Base-by-base conservation (phyloP, 2,329 filamentous ascomycete species). In the Camptophora hylomeconis region DNA sequence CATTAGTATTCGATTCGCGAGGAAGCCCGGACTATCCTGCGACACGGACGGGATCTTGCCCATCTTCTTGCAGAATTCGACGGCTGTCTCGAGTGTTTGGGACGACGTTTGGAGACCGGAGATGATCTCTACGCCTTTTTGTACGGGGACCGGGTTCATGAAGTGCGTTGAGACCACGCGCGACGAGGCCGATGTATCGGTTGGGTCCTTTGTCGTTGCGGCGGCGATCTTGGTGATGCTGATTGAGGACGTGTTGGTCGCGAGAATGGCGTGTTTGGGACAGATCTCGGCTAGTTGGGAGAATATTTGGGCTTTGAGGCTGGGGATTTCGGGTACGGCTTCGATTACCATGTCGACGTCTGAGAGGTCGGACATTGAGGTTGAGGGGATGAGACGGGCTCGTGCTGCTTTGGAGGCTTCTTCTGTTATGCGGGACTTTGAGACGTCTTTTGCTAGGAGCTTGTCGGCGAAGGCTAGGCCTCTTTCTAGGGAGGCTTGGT, bases 191-290 rank as follows among this genome's bases (percentile, higher is more conserved):
- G 75, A 77, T 14, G 81, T 75, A 48, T 93, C 80, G 11, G 63
- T 87, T 1, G 83, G 78, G 49, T 92, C 73, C 15, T 75, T 79
- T 1, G 87, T 87, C 7, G 86, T 73, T 3, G 89, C 86, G 7
- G 40, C 36, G 12, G 89, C 89, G 47, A 98, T 94, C 50, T 79
- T 80, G 23, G 89, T 98, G 54, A 98, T 94, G 36, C 82, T 87
- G 52, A 98, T 98, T 37, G 84, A 93, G n/a, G 84, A 93, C 5
- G 89, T 98, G 63, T 98, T 98, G 38, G 89, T 98, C 4, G 89
- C 87, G 19, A 98, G 71, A 45, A 98, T 81, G 35, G 89, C 74
- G 50, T 95, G 83, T 29, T 75, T 63, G 7, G 83, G 76, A 43
- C 80, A 86, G 43, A 92, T 75, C 45, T 80, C 61, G 5, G 86